These are phyloP conservation scores for Penicillium sp. DNA, from an alignment of 2,329 filamentous ascomycete genomes.

Conservation along the genomic window DNA sequence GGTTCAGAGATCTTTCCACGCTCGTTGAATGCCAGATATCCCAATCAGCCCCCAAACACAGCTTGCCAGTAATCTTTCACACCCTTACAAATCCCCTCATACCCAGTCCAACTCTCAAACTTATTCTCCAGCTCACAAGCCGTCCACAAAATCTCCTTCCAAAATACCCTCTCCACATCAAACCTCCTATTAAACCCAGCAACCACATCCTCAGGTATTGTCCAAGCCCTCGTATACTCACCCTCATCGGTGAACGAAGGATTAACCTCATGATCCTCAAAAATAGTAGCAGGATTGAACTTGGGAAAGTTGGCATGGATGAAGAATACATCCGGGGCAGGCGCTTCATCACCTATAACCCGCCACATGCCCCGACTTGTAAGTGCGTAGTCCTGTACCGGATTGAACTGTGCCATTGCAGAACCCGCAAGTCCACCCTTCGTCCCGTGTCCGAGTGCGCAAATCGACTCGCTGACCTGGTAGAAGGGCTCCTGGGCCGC, in stretches of 20 bases:
- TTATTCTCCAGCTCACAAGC: conserved; percentile 41
- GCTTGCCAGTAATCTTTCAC: conserved; percentile 35
- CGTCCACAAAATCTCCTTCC: conserved; percentile 41
- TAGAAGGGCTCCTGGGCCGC: conserved; percentile 45
- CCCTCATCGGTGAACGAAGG: conserved; percentile 33
- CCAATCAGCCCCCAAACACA: conserved; percentile 23
- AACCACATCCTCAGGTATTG: conserved; percentile 31
- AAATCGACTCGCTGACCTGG: conserved; percentile 43
- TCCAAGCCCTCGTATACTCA: conserved; percentile 36
- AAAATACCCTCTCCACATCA: conserved; percentile 41
- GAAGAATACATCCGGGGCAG: conserved; percentile 39
- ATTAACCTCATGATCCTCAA: conserved; percentile 30
- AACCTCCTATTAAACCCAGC: conserved; percentile 26
- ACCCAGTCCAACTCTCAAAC: conserved; percentile 33
- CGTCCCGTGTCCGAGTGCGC: conserved; percentile 34
- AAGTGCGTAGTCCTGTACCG: conserved; percentile 35
- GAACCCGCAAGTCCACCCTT: conserved; percentile 37
- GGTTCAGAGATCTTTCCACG: too few species aligned
- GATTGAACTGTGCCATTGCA: conserved; percentile 44
- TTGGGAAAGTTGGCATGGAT: conserved; percentile 46
- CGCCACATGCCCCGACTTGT: conserved; percentile 30
- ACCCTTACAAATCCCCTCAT: conserved; percentile 33
- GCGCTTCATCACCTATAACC: conserved; percentile 32
- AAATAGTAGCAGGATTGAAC: conserved; percentile 42
- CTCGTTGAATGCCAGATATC: not conserved